Evolutionary conservation across 2,329 filamentous ascomycete genomes (phyloP), one percentile per base, ranked within the genome.

Genomic region (Diaporthe velutina): DNA sequence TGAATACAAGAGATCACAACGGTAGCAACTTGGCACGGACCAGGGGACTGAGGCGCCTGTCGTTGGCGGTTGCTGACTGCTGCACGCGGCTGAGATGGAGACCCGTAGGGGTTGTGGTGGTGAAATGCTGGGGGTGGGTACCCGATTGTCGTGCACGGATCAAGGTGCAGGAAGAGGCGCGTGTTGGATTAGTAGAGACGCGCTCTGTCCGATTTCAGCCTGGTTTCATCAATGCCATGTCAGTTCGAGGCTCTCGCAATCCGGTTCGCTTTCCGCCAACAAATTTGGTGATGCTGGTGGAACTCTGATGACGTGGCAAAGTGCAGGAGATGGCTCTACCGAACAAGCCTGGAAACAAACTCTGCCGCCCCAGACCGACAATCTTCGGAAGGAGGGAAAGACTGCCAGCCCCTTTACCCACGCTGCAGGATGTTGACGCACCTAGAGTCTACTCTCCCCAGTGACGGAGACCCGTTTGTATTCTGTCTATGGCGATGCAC

Each of bases 131-230:
- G 72, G 67, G 68, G 75, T 76, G 75, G 75, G 70, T 66, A 74
- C 75, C 48, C n/a, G 57, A 54, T 73, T 61, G 68, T 70, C 38
- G 73, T 67, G 75, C 75, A 76, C 75, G 75, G 75, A 74, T 76
- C 73, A 76, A 72, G 71, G 68, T 74, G 75, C 75, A 76, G 70
- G 75, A 61, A 74, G 64, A 64, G 61, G 45, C 75, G 73, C 73
- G 73, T 72, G 64, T 55, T 68, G 28, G 50, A 70, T 35, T 70
- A 57, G 54, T 55, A 73, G 70, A 76, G 75, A 74, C 73, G 73
- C 75, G 75, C 75, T 76, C 38, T 76, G 55, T 66, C 70, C 54
- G 33, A 64, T 73, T 40, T 13, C 58, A 66, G 40, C 54, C 73
- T 74, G 73, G 55, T 42, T 74, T 74, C 61, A 70, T 64, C 48